Conservation (phyloP, 148 eudicot genomes). For the Cornus florida region DNA sequence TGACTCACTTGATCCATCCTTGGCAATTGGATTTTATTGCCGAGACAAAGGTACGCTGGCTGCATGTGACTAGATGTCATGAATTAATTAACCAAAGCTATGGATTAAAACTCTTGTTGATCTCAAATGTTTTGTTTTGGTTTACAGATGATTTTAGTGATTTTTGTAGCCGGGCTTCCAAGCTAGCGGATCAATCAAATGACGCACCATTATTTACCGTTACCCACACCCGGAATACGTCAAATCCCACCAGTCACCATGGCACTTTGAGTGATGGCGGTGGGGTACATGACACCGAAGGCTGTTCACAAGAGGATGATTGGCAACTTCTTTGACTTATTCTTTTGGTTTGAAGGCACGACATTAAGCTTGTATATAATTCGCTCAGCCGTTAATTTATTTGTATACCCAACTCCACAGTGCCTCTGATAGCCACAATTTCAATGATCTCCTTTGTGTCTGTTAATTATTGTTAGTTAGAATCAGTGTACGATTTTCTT, state of each 20-base stretch:
- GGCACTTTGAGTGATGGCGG: constrained; percentile 12
- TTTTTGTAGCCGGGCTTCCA: constrained; percentile 69
- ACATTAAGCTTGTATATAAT: neutral
- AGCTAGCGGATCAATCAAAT: constrained; percentile 62
- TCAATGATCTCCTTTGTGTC: too few relatives aligned
- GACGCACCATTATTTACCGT: constrained; percentile 90
- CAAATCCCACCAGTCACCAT: constrained; percentile 24
- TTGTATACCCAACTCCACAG: neutral
- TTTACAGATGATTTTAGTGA: constrained; percentile 72
- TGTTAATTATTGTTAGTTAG: too few relatives aligned
- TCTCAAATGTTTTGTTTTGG: neutral
- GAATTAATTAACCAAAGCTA: neutral
- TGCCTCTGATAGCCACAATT: neutral
- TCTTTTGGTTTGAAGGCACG: neutral
- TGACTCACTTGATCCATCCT: constrained; percentile 83
- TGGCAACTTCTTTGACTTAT: constrained; percentile 73
- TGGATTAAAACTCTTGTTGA: neutral
- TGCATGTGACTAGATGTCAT: neutral
- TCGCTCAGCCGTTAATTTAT: neutral
- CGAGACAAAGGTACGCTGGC: constrained; percentile 63
- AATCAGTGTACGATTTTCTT: neutral
- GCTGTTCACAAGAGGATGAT: constrained; percentile 61
- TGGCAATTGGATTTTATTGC: constrained; percentile 95
- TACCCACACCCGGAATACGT: constrained; percentile 40
- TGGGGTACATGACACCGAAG: constrained; percentile 28